Base-by-base conservation (phyloP, 2,329 filamentous ascomycete species). In the Beauveria sp. region DNA sequence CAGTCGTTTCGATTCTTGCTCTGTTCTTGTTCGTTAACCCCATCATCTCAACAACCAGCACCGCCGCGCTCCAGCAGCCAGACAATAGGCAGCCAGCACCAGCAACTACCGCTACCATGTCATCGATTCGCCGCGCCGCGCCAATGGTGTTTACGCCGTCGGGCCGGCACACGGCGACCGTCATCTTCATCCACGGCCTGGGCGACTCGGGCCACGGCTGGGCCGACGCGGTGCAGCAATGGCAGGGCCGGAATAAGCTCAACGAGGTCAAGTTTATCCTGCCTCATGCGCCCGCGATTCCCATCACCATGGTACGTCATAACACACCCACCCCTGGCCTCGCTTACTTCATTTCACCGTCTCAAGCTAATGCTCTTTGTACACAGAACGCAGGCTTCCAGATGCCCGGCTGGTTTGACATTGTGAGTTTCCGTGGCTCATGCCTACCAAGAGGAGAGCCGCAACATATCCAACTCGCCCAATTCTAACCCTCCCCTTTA, bases 261-360 rank as follows among this genome's bases (percentile, higher is more conserved):
- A 85, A 92, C 62, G 89, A 97, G 75, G 90, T 96, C 72, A 89
- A 93, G 71, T 98, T 98, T 74, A 85, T 99, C 70, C 88, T 99
- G 74, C 95, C 95, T 18, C 90, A 96, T 77, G 95, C 95, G 30
- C 92, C 93, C 5, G 77, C 75, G 43, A 95, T 96, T 59, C 91
- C 92, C 38, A 91, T 97, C 71, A 93, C 91, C n/a, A 79, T 75
- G 63, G 74, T 76, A 59, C 64, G 73, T 68, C 28, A 28, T 5
- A 14, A 38, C 30, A 7, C 12, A 1, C 1, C 6, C 6, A 24
- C 18, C 26, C 20, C 14, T 6, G 5, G 12, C 14, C 34, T 38
- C 34, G 12, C 5, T 38, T 38, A 6, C 34, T 16, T 16, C 34
- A 6, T 14, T 16, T 16, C 0, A 2, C 14, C 5, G 12, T 38